Evolutionary conservation across 2,329 filamentous ascomycete genomes (phyloP), one percentile per base, ranked within the genome.

Genomic region (Pleurostoma richardsiae): DNA sequence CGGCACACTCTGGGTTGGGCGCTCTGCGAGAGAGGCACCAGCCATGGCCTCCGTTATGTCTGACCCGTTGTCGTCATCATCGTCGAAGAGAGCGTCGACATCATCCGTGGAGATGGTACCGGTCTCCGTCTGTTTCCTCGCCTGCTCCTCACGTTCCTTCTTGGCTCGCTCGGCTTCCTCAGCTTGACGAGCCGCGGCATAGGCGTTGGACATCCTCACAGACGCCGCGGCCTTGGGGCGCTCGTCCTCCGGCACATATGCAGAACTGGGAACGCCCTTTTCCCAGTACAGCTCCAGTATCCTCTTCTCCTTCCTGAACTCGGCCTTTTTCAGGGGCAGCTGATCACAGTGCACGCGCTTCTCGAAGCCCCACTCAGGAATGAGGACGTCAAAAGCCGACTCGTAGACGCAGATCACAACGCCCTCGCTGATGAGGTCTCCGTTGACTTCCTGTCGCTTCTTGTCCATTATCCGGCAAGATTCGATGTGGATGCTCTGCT

Each of bases 271-370:
- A 6, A 97, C 90, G 41, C 94, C 94, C 80, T 97, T 99, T 83
- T 99, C 94, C 94, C 94, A 99, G 77, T 96, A 99, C 11, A 99
- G 80, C 70, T 99, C 94, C 41, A 99, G 78, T 30, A 97, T 82
- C 47, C 94, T 84, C 72, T 91, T 89, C 64, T 95, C 90, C 77
- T 97, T 97, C 68, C 95, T 85, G 71, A 94, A 99, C 65, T 99
- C 94, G n/a, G 94, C 94, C 77, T 99, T 99, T 80, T 97, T 92
- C 56, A 99, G 74, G 30, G 94, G 94, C 63, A 99, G 77, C 74
- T 99, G 94, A 63, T 99, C 94, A 64, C 94, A 99, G 71, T 99
- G 94, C 44, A 99, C 94, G 54, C 94, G 89, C 82, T 99, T 99
- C 76, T 99, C 94, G 57, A 99, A 97, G 55, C 94, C 94, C 76